Percentiles rank a stretch among this genome's conserved stretches.
phyloP scores from a whole-genome alignment of 2,329 filamentous ascomycete species.

The Mycosphaerelloides madeirae region DNA sequence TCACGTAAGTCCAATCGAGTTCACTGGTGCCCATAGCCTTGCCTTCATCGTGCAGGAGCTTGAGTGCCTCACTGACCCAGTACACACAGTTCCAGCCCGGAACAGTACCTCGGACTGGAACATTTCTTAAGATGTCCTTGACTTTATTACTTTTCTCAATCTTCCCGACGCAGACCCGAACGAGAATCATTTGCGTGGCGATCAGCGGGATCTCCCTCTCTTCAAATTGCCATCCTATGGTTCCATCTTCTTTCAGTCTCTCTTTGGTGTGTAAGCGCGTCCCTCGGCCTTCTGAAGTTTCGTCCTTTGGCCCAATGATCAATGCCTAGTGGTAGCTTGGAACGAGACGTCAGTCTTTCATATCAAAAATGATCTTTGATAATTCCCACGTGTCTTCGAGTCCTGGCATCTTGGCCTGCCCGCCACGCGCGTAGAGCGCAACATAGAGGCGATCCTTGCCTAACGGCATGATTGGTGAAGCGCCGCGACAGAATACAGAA shows the following conservation, averaged over 20 bases:
- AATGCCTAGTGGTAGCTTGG: conserved; percentile 12
- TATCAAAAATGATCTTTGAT: too few relatives aligned
- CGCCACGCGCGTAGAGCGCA: conserved; percentile 9
- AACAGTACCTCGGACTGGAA: conserved; percentile 34
- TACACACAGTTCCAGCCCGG: conserved; percentile 38
- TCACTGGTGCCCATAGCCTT: conserved; percentile 36
- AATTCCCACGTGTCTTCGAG: too few relatives aligned
- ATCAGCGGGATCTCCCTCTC: conserved; percentile 1
- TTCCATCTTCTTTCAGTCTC: not conserved
- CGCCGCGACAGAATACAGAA: too few relatives aligned
- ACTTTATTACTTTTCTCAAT: conserved; percentile 34
- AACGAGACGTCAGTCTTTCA: too few relatives aligned
- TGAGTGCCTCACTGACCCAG: conserved; percentile 38
- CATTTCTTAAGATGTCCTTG: conserved; percentile 29
- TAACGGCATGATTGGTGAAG: too few relatives aligned
- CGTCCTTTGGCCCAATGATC: conserved; percentile 9
- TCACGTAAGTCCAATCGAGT: conserved; percentile 37
- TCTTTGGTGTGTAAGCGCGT: conserved; percentile 2
- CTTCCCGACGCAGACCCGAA: conserved; percentile 39
- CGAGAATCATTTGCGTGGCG: conserved; percentile 24
- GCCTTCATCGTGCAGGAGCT: conserved; percentile 33
- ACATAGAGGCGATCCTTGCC: conserved; percentile 9
- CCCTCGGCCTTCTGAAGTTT: not conserved
- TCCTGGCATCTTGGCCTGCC: too few relatives aligned
- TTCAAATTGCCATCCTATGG: conserved; percentile 1